Conservation (phyloP, 306 rosid species). For the Fagus sylvatica region DNA sequence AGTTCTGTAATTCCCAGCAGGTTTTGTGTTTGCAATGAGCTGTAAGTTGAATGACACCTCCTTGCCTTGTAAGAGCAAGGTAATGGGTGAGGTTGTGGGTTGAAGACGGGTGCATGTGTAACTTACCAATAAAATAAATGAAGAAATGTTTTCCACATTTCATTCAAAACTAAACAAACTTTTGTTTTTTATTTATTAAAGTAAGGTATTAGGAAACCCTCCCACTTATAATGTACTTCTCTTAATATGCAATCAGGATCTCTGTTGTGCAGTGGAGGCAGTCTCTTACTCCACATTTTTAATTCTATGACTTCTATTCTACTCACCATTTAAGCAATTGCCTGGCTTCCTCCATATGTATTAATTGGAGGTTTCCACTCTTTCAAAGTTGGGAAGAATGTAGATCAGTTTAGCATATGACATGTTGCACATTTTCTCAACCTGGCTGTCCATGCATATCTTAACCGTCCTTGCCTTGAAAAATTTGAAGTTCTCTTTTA, state of each 20-base stretch:
- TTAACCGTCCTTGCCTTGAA: neutral
- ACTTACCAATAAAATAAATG: neutral
- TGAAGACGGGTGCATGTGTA: no score
- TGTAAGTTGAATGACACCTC: no score
- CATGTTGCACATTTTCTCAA: neutral
- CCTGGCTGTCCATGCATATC: neutral
- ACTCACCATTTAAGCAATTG: neutral
- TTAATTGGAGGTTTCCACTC: neutral
- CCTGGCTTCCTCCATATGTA: neutral
- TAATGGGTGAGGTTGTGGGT: no score
- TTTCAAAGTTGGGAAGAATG: neutral
- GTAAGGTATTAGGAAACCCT: no score
- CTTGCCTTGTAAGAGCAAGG: no score
- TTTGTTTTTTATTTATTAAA: no score
- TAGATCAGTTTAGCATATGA: neutral
- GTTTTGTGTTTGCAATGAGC: neutral
- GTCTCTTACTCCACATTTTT: neutral
- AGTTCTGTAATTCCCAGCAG: neutral
- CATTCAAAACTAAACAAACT: neutral
- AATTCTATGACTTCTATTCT: neutral
- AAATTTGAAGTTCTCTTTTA: neutral
- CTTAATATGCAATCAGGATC: no score
- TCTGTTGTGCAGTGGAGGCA: neutral
- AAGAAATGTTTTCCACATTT: neutral
- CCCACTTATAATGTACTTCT: no score